Base-by-base conservation (phyloP, 1,139 yeast genomes). In the Diutina pseudorugosa region DNA sequence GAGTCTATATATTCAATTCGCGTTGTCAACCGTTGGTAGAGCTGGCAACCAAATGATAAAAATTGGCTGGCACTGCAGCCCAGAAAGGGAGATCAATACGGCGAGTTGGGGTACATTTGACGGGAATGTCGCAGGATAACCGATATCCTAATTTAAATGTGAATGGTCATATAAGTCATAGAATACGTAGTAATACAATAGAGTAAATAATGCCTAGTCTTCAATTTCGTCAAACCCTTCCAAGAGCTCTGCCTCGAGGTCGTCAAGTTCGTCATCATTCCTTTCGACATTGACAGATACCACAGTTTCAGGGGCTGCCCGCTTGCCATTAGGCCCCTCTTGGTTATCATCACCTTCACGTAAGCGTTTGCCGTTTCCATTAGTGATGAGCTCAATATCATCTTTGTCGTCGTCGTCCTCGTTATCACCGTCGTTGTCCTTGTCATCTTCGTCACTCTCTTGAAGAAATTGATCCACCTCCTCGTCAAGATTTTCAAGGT, bases 381-480 rank as follows among this genome's bases (percentile, higher is more conserved):
- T 20, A 4, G 33, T 11, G 27, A 23, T 45, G 3, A 25, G 19
- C n/a, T 4, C 25, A n/a, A 14, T n/a, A 8, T 12, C 49, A 11
- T 40, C 42, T 3, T 16, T 18, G 5, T 40, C 42, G 11, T 3
- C 53, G 55, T 53, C 44, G 8, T 30, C 41, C 19, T 14, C 20
- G 47, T 33, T 53, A 4, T 30, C 56, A 4, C 54, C 55, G 7
- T 47, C 56, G 1, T 55, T 57, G 1, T 53, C 59, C 11, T 51
- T 67, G 6, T 58, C 64, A 7, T 59, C 61, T n/a, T 58, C 68
- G 50, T 57, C 76, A 47, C 41, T 49, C 14, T 18, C 51, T 14
- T 30, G 41, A 58, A 80, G 66, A 60, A 80, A 80, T 55, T 79
- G 84, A 54, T 78, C 82, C 52, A 80, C 80, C 59, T 80, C 85